Base-by-base conservation (phyloP, 2,329 filamentous ascomycete genomes). In the Apiospora rasikravindrae region DNA sequence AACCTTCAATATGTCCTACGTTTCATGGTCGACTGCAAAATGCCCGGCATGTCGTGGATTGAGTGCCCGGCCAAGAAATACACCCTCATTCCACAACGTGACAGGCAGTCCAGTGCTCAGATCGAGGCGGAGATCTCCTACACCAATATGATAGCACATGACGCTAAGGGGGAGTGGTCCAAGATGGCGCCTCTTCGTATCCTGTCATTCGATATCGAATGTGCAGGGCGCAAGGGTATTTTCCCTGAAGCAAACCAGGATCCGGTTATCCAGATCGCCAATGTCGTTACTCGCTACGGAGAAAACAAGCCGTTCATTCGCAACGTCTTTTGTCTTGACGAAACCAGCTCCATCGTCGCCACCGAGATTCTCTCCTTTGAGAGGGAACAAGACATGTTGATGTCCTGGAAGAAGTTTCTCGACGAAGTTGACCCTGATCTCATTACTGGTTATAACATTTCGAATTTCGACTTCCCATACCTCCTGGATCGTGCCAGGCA, bases 381-480 rank as follows among this genome's bases (percentile, higher is more conserved):
- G 24, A 88, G 89, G 61, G 96, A 99, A 81, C 90, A 93, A 71
- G 91, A 95, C 73, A 96, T 99, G 95, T 87, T 99, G n/a, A 91
- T 92, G 83, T 90, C 91, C 57, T 99, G 96, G 96, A 92, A 93
- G 78, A 89, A 97, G 73, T 99, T 99, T 75, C 83, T 99, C 22
- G 88, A 97, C 77, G 91, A 94, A 77, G 94, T 96, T 0, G 96
- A 99, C 76, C 96, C 96, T 0, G 96, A 99, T 83, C 93, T 99
- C 75, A 98, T 99, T 78, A 99, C 97, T 71, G 96, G 96, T 66
- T 99, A 99, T 91, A 99, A 99, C 82, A 99, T 97, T 84, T 87
- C 94, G 80, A 99, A 99, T 84, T 99, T 99, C 83, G 96, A 99
- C 85, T 98, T 99, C 75, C 96, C 96, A 0, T 99, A 99, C 80